These are phyloP conservation scores for Pholiota molesta DNA, from an alignment of 768 basidiomycete species.

Conservation along the genomic window DNA sequence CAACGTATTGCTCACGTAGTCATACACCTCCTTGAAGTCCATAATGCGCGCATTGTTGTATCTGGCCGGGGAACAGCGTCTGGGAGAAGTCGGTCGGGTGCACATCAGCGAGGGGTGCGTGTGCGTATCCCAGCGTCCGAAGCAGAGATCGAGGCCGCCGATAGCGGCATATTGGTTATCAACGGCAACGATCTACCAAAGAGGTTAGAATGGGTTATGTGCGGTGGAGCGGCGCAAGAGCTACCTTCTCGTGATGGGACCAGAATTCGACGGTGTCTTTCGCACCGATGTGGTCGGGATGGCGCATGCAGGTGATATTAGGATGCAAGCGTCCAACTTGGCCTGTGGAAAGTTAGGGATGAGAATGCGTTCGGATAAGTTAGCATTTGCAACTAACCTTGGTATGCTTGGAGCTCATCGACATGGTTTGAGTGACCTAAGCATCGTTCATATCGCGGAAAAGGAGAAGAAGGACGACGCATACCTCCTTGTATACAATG, in stretches of 20 bases:
- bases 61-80: constrained; percentile 92
- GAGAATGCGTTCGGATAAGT: not conserved
- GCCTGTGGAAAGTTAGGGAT: constrained; percentile 41
- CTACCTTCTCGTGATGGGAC: constrained; percentile 88
- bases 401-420: constrained; percentile 84
- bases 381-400: constrained; percentile 44
- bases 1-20: constrained; percentile 72
- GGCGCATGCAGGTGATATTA: constrained; percentile 88
- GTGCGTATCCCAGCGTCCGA: constrained; percentile 96
- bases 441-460: not conserved
- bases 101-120: constrained; percentile 89
- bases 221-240: not conserved
- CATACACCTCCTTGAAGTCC: constrained; percentile 83
- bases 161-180: constrained; percentile 87
- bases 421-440: constrained; percentile 89
- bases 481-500: constrained; percentile 91
- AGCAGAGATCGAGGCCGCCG: constrained; percentile 95
- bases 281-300: constrained; percentile 87
- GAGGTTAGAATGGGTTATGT: not conserved
- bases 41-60: constrained; percentile 89
- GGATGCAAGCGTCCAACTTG: constrained; percentile 80
- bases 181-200: constrained; percentile 66
- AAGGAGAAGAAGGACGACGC: not conserved
- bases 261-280: constrained; percentile 86
- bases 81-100: constrained; percentile 84